These are phyloP conservation scores for Omphalotus guepiniiformis DNA, from an alignment of 768 basidiomycete genomes.

Conservation along the genomic window DNA sequence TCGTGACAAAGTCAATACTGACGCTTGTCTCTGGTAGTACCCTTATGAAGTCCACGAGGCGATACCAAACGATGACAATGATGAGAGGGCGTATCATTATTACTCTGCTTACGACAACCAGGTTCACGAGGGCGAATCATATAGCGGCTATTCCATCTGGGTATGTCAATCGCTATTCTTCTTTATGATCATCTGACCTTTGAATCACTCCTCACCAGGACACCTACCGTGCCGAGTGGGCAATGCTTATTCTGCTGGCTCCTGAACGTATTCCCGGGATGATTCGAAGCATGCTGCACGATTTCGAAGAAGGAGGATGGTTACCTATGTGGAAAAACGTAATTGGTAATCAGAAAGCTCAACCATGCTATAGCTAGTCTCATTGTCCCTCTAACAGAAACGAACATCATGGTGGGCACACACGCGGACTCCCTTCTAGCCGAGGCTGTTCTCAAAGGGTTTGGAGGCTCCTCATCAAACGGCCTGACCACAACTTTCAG, in stretches of 20 bases:
- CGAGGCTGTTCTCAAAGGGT: conserved; percentile 64
- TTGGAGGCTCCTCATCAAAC: conserved; percentile 38
- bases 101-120: conserved; percentile 75
- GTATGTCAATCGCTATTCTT: conserved; percentile 27
- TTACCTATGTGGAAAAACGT: conserved; percentile 92
- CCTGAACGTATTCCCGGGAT: conserved; percentile 75
- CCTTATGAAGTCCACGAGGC: conserved; percentile 71
- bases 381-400: conserved; percentile 39
- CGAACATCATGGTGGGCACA: conserved; percentile 84
- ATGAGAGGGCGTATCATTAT: conserved; percentile 29
- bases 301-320: conserved; percentile 79
- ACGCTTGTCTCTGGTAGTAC: conserved; percentile 40
- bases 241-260: conserved; percentile 71
- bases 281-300: conserved; percentile 76
- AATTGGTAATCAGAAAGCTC: conserved; percentile 36
- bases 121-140: conserved; percentile 63
- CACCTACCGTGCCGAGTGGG: conserved; percentile 76
- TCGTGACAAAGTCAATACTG: no score
- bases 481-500: conserved; percentile 1
- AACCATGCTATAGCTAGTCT: neutral
- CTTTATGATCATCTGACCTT: neutral
- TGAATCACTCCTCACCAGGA: conserved; percentile 40
- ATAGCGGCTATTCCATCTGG: conserved; percentile 81
- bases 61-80: neutral
- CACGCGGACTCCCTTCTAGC: conserved; percentile 78